phyloP scores from a whole-genome alignment of 1,139 yeast genomes.

The Debaryomycetaceae sp. region DNA sequence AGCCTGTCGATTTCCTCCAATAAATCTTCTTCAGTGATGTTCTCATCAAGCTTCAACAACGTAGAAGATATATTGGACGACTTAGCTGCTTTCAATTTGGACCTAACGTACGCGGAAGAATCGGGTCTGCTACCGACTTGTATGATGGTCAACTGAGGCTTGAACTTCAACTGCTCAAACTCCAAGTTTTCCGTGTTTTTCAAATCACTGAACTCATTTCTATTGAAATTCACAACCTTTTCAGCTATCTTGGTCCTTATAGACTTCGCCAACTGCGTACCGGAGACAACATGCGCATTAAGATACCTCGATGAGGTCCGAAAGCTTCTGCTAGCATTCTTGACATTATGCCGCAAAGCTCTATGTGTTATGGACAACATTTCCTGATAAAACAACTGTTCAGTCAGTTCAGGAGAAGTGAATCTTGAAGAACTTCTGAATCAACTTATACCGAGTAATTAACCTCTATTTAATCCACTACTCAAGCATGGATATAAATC shows the following conservation, averaged over 20 bases:
- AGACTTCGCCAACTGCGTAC: slow-evolving; percentile 39
- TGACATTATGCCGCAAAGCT: background rate
- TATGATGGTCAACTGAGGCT: slow-evolving; percentile 63
- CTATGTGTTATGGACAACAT: slow-evolving; percentile 1
- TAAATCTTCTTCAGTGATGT: slow-evolving; percentile 53
- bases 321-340: background rate
- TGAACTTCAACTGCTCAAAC: slow-evolving; percentile 40
- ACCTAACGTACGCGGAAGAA: slow-evolving; percentile 71
- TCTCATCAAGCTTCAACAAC: slow-evolving; percentile 54
- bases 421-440: background rate
- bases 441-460: background rate
- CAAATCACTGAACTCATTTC: slow-evolving; percentile 20
- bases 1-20: slow-evolving; percentile 52
- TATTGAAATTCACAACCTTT: slow-evolving; percentile 39
- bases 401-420: too few species aligned
- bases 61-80: slow-evolving; percentile 63
- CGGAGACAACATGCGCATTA: slow-evolving; percentile 40
- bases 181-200: slow-evolving; percentile 10
- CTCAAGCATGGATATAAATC: background rate
- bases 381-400: too few species aligned
- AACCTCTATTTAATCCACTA: background rate
- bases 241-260: slow-evolving; percentile 38
- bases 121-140: slow-evolving; percentile 79
- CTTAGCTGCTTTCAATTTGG: slow-evolving; percentile 69
- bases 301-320: slow-evolving; percentile 1